Evolutionary conservation across 202 grass and related monocot species (phyloP).

Genomic region (Eragrostis tef): DNA sequence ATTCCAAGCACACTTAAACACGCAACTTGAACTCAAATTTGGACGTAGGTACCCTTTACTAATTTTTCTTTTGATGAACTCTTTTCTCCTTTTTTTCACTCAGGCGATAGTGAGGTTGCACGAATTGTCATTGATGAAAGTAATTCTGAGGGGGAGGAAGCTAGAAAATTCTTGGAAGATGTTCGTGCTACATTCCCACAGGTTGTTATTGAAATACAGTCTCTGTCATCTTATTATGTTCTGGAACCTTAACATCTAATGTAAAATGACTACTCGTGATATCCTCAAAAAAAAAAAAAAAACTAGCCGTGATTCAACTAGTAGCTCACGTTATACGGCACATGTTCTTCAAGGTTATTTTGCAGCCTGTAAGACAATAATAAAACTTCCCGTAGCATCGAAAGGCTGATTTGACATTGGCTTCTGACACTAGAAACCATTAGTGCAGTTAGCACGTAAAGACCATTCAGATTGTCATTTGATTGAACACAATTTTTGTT

Average conservation of each 20-base stretch:
- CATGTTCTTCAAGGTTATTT: too few relatives aligned
- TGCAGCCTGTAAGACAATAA: too few relatives aligned
- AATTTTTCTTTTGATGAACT: too few relatives aligned
- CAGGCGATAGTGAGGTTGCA: conserved; percentile 85
- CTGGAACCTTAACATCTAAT: too few relatives aligned
- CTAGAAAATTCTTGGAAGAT: conserved; percentile 89
- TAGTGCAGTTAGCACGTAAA: too few relatives aligned
- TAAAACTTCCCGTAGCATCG: background rate
- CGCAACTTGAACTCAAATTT: too few relatives aligned
- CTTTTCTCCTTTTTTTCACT: conserved; percentile 20
- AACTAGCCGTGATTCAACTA: background rate
- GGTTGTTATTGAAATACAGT: too few relatives aligned
- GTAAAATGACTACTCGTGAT: too few relatives aligned
- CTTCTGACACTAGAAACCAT: background rate
- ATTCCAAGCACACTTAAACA: too few relatives aligned
- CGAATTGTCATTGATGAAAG: conserved; percentile 85
- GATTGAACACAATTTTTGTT: background rate
- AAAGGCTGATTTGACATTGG: too few relatives aligned
- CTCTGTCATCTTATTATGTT: too few relatives aligned
- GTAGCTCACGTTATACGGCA: background rate
- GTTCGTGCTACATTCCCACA: conserved; percentile 78
- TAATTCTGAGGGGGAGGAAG: conserved; percentile 75
- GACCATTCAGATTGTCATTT: background rate
- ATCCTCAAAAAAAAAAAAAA: too few relatives aligned
- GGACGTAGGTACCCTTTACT: conserved; percentile 22